Base-by-base conservation (phyloP, 306 rosid species). In the Potentilla sterilis region DNA sequence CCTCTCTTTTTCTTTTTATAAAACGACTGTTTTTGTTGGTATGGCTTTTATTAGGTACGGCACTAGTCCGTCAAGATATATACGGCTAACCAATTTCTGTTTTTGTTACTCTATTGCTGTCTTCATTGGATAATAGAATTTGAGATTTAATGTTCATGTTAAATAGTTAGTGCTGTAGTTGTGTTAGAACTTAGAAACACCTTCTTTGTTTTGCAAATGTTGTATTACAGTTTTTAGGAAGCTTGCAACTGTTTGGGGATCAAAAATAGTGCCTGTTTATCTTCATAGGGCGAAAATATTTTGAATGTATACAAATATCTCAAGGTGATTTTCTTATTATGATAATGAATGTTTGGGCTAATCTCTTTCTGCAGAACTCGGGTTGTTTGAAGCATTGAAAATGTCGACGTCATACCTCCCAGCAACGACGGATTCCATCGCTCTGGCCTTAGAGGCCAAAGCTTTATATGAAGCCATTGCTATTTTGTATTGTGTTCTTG, bases 371-470 rank as follows among this genome's bases (percentile, higher is more conserved):
- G 81, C 90, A 91, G 92, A 76, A 62, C n/a, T n/a, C n/a, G n/a
- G n/a, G n/a, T n/a, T n/a, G n/a, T n/a, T 58, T 78, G 42, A 48
- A 47, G 55, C 73, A 81, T 67, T 15, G 34, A 65, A 74, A 46
- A 94, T 94, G 97, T 79, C 96, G 70, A 78, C 93, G 18, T 87
- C 95, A 42, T 80, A 86, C 81, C 88, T 90, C 66, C 95, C 98
- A 52, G 97, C 91, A 18, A 86, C 95, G 57, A 86, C 93, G 3
- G 97, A 94, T 19, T 86, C 96, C 9, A 51, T 91, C 70, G 88
- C 86, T 72, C 79, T 76, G 83, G 97, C 97, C 79, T 64, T 80
- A 74, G 97, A 92, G 85, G 92, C 90, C 76, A 86, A 86, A 81
- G 73, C 70, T 75, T 85, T 93, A 12, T 85, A 93, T 10, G 88